Evolutionary conservation across 257 asterid species (phyloP).

Genomic region (Scutellaria minor): DNA sequence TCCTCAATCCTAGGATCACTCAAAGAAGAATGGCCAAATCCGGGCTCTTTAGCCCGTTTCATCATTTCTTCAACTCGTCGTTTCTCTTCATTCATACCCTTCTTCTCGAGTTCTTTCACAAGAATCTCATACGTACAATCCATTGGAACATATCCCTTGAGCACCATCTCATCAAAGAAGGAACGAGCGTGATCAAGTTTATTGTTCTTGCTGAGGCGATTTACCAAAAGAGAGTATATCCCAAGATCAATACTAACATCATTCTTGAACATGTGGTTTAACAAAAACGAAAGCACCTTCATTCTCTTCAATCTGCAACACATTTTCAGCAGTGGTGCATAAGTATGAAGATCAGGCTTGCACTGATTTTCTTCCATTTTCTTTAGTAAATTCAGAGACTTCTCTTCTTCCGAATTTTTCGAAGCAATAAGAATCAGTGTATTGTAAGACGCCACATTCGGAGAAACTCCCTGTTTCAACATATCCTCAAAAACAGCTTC

Average conservation of each 20-base stretch:
- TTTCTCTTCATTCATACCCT: conserved; percentile 56
- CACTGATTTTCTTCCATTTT: conserved; percentile 66
- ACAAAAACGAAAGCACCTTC: conserved; percentile 79
- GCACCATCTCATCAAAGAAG: conserved; percentile 69
- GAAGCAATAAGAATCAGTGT: conserved; percentile 60
- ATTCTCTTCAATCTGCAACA: conserved; percentile 76
- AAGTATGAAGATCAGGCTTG: conserved; percentile 73
- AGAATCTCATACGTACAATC: conserved; percentile 51
- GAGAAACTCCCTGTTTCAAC: conserved; percentile 71
- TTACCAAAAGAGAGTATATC: conserved; percentile 63
- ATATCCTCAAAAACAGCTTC: conserved; percentile 75
- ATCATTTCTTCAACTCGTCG: conserved; percentile 56
- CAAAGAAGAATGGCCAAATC: not conserved
- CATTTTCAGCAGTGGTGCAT: conserved; percentile 80
- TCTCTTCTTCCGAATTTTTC: conserved; percentile 65
- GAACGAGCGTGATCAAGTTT: conserved; percentile 59
- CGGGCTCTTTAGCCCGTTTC: conserved; percentile 46
- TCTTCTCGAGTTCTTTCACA: conserved; percentile 54
- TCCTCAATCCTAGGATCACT: not conserved
- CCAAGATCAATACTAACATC: conserved; percentile 74
- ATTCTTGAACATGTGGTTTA: conserved; percentile 79
- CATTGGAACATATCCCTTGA: conserved; percentile 68
- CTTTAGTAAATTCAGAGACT: conserved; percentile 65
- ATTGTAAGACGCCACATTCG: conserved; percentile 56
- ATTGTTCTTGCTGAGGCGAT: conserved; percentile 62